Evolutionary conservation across 1,284 basidiomycete species (phyloP), one percentile per base, ranked within the genome.

Genomic region (Laetiporus sulphureus): DNA sequence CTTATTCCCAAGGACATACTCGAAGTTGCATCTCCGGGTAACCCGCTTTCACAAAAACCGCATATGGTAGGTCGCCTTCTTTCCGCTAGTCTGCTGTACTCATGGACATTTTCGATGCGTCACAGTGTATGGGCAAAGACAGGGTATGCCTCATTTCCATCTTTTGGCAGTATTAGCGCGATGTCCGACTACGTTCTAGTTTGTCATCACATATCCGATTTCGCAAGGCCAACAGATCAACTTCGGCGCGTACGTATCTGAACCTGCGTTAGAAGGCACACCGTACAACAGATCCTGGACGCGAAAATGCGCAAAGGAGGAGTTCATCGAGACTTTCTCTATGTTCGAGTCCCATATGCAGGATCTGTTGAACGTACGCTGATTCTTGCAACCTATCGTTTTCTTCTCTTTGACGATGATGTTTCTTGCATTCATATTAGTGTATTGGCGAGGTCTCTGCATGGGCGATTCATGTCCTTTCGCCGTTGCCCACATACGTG

Each of bases 181-280:
- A n/a, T n/a, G n/a, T n/a, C n/a, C n/a, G n/a, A n/a, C n/a, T n/a
- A n/a, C n/a, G n/a, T 31, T 18, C 13, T 42, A 75, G 73, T 66
- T 69, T 52, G 54, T 74, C 34, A 63, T 75, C 29, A 62, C 63
- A 5, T 78, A 75, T 48, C 71, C 73, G 1, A 67, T 78, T 20
- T 55, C 65, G 3, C 62, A 63, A 27, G 72, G 70, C 3, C 62
- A 60, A 37, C 49, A 66, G 33, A 61, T 77, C 43, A 78, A 77
- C 45, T 63, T 73, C 37, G 71, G 64, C 13, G 72, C 69, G 0
- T 71, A 74, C 47, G 61, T 60, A n/a, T 54, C 66, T 11, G 57
- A 63, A 23, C 64, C 63, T 27, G 60, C 70, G 22, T 51, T 61
- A 19, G 67, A 71, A 48, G 60, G 63, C 38, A 66, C 68, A 3